phyloP scores from a whole-genome alignment of 202 grass and related monocot genomes.

The Setaria viridis region DNA sequence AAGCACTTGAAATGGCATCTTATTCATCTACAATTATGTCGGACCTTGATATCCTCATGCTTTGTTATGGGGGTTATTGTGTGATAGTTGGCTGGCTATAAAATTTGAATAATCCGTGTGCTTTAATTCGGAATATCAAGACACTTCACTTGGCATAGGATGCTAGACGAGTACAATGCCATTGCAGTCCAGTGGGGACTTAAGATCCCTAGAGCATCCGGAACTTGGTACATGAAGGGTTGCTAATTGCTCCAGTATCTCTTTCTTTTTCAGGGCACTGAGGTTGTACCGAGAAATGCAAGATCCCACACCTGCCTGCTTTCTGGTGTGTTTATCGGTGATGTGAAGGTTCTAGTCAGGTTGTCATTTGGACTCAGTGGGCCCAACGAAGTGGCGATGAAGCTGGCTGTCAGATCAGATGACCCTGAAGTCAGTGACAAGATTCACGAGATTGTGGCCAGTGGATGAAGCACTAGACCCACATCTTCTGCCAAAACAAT shows the following conservation, averaged over 20 bases:
- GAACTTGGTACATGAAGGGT: background rate
- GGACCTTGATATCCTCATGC: background rate
- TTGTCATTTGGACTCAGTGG: constrained; percentile 76
- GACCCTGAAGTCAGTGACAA: constrained; percentile 69
- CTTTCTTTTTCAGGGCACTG: constrained; percentile 63
- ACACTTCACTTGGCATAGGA: background rate
- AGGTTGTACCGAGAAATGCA: constrained; percentile 70
- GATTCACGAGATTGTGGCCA: constrained; percentile 78
- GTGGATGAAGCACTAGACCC: constrained; percentile 29
- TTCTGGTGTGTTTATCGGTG: constrained; percentile 64
- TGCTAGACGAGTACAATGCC: background rate
- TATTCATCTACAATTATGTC: constrained; percentile 12
- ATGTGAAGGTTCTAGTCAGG: constrained; percentile 67
- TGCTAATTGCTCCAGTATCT: background rate
- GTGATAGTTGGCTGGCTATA: background rate
- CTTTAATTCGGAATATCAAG: background rate
- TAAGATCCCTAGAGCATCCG: background rate
- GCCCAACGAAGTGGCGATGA: constrained; percentile 82
- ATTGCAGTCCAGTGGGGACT: background rate
- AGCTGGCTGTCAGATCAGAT: constrained; percentile 77
- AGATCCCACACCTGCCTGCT: constrained; percentile 76
- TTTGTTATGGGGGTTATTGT: background rate
- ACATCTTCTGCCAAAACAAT: constrained; percentile 12
- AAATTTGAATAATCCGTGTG: background rate
- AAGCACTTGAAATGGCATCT: background rate